Percentiles rank a stretch among this genome's conserved stretches.
These are phyloP conservation scores for Cladophialophora exuberans DNA, from an alignment of 2,329 filamentous ascomycete species.

Conservation along the genomic window DNA sequence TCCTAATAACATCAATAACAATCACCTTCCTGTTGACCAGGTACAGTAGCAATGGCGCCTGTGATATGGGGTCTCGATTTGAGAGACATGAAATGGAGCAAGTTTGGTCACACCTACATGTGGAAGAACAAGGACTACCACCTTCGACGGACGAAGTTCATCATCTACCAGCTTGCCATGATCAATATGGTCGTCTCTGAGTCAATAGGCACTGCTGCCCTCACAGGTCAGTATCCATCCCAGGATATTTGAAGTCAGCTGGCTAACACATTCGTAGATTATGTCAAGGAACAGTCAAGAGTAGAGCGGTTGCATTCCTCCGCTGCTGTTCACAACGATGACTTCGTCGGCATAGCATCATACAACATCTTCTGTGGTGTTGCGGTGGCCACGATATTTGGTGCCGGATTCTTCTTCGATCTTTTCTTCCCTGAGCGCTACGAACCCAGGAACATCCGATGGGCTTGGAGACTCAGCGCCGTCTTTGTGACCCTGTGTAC, in stretches of 20 bases:
- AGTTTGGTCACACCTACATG: constrained; percentile 63
- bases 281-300: constrained; percentile 57
- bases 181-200: constrained; percentile 61
- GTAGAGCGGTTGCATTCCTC: constrained; percentile 46
- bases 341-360: constrained; percentile 58
- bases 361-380: constrained; percentile 65
- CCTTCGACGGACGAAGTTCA: constrained; percentile 60
- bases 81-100: constrained; percentile 60
- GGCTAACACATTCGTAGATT: constrained; percentile 44
- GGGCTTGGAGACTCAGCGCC: constrained; percentile 59
- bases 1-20: not conserved
- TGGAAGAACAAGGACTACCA: constrained; percentile 58
- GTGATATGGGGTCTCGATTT: constrained; percentile 63
- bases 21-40: not conserved
- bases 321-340: constrained; percentile 56
- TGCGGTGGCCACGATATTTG: constrained; percentile 61
- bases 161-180: constrained; percentile 63
- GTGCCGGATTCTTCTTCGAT: constrained; percentile 64
- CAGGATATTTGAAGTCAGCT: too few species aligned
- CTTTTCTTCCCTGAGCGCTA: constrained; percentile 62
- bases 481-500: constrained; percentile 53
- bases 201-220: constrained; percentile 58
- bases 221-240: constrained; percentile 53
- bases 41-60: constrained; percentile 38
- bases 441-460: constrained; percentile 53